Conservation (phyloP, 164 flowering plant species). For the Umbilicus rupestris region DNA sequence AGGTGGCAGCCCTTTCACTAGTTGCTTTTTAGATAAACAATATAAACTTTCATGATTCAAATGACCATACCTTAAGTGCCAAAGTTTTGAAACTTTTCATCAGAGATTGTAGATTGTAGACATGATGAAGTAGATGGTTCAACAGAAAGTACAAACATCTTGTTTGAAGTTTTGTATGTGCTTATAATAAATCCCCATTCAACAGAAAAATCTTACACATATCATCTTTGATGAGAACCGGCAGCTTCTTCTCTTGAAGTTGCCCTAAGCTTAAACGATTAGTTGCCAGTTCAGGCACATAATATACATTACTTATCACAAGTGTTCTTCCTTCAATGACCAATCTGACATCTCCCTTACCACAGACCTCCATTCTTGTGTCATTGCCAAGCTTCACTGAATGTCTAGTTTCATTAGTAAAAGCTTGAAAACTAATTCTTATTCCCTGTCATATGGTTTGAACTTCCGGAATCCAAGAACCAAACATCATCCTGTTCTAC, state of each 20-base stretch:
- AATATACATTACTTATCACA: too few species aligned
- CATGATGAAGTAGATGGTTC: background rate
- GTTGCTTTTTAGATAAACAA: background rate
- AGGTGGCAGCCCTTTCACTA: background rate
- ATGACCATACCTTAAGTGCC: constrained; percentile 8
- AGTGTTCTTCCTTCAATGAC: too few species aligned
- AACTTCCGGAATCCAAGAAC: background rate
- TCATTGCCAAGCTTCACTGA: too few species aligned
- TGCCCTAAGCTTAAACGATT: too few species aligned
- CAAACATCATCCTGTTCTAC: background rate
- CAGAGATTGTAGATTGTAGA: too few species aligned
- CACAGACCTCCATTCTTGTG: background rate
- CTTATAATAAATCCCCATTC: background rate
- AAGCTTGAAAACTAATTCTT: background rate
- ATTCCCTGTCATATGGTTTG: background rate
- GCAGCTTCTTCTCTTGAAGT: too few species aligned
- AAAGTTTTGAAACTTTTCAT: background rate
- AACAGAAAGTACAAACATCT: too few species aligned
- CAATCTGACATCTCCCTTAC: background rate
- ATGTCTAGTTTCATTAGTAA: background rate
- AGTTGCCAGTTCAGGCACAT: too few species aligned
- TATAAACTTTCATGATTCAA: too few species aligned
- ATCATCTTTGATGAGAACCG: too few species aligned
- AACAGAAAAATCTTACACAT: background rate
- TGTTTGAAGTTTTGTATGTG: background rate